Conservation (phyloP, 495 filamentous ascomycete species). For the Penicillium lagena region DNA sequence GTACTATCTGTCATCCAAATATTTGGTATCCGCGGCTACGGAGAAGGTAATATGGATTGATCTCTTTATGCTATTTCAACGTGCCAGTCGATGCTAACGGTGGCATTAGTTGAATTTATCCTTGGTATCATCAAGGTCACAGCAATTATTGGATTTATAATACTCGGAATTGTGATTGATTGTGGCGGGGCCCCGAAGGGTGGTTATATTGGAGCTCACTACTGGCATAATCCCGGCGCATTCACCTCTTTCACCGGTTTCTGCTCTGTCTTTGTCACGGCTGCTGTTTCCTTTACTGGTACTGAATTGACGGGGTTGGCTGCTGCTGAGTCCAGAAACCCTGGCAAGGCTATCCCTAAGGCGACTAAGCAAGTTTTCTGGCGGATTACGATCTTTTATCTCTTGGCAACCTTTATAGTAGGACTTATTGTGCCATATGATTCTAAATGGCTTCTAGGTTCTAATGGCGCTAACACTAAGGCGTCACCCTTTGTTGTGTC, state of each 20-base stretch:
- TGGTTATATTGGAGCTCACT: conserved; percentile 63
- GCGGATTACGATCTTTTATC: conserved; percentile 68
- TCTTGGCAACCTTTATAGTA: conserved; percentile 21
- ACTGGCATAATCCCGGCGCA: conserved; percentile 58
- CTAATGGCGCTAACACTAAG: too few relatives aligned
- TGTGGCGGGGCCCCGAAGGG: conserved; percentile 42
- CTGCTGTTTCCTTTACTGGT: neutral
- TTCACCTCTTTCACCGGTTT: conserved; percentile 22
- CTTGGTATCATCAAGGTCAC: neutral
- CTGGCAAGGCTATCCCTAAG: conserved; percentile 53
- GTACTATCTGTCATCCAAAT: conserved; percentile 59
- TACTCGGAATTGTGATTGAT: conserved; percentile 59
- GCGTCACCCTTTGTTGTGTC: conserved; percentile 51
- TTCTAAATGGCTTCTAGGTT: conserved; percentile 2
- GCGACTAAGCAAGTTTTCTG: conserved; percentile 73
- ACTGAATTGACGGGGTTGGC: neutral
- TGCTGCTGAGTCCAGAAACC: neutral
- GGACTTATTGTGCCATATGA: conserved; percentile 27
- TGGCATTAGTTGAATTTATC: too few relatives aligned
- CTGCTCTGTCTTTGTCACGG: neutral
- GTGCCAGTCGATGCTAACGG: too few relatives aligned
- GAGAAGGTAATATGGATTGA: too few relatives aligned
- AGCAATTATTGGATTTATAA: conserved; percentile 12
- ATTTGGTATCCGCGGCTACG: conserved; percentile 30
- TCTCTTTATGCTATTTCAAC: too few relatives aligned